These are phyloP conservation scores for Lachnum nothofagi DNA, from an alignment of 2,329 filamentous ascomycete genomes.

Conservation along the genomic window DNA sequence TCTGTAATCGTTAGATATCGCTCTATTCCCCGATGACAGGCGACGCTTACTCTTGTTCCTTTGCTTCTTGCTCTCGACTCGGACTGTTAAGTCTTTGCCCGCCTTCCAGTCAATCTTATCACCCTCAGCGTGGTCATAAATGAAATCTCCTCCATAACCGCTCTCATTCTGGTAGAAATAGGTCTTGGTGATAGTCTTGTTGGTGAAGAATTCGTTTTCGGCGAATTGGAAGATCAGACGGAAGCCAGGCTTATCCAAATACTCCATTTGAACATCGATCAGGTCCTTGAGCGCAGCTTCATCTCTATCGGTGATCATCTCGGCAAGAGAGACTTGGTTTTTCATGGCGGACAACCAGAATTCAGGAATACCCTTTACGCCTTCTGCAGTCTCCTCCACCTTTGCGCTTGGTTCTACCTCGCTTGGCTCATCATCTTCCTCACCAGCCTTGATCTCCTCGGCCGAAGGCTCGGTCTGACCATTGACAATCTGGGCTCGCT, in stretches of 20 bases:
- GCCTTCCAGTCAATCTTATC: slow-evolving; percentile 97
- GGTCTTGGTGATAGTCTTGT: slow-evolving; percentile 95
- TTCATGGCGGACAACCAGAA: slow-evolving; percentile 99
- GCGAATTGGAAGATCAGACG: slow-evolving; percentile 95
- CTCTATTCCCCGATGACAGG: neutral
- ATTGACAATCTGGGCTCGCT: slow-evolving; percentile 89
- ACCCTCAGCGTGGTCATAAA: slow-evolving; percentile 97
- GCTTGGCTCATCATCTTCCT: slow-evolving; percentile 63
- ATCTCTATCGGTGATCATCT: slow-evolving; percentile 98
- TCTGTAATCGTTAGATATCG: slow-evolving; percentile 47
- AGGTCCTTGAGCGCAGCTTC: slow-evolving; percentile 88
- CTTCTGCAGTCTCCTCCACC: slow-evolving; percentile 43
- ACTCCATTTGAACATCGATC: slow-evolving; percentile 96
- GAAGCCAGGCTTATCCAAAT: slow-evolving; percentile 97
- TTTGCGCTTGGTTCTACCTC: slow-evolving; percentile 49
- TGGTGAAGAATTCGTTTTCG: slow-evolving; percentile 94
- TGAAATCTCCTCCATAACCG: slow-evolving; percentile 97
- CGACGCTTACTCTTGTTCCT: slow-evolving; percentile 86
- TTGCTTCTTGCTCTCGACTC: slow-evolving; percentile 98
- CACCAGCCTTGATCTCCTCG: slow-evolving; percentile 78
- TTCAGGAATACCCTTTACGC: slow-evolving; percentile 79
- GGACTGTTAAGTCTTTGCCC: slow-evolving; percentile 87
- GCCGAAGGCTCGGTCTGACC: slow-evolving; percentile 80
- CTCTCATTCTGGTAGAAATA: slow-evolving; percentile 99
- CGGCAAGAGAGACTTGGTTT: slow-evolving; percentile 93